Base-by-base conservation (phyloP, 1,139 yeast species). In the Yamadazyma epiphylla region DNA sequence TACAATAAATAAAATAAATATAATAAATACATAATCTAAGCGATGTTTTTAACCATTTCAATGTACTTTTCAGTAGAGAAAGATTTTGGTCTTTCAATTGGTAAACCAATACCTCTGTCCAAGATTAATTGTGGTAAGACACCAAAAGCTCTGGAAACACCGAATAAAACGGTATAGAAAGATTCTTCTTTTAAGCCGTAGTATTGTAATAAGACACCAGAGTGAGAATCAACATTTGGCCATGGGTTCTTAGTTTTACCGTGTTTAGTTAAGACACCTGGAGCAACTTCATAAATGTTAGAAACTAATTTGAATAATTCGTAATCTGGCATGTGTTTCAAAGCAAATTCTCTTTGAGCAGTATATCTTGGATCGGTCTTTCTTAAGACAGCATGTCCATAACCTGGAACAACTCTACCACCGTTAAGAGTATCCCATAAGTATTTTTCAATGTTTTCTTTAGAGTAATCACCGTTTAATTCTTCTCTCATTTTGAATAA, bases 161-260 rank as follows among this genome's bases (percentile, higher is more conserved):
- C 98, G 64, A 91, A 91, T 59, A 89, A 77, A 33, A 91, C 98
- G 35, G 98, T 91, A 80, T 91, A 91, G 85, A 87, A 91, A 35
- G 94, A 80, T 53, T 88, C 85, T 73, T 91, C 95, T 41, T 85
- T 84, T 66, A 91, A 77, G 48, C 97, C 97, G 73, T 89, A 91
- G 79, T 91, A 88, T 70, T 89, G 95, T 71, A 91, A 80, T 53
- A 91, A 71, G 48, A 89, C 95, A 71, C 97, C 97, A 33, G 96
- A 88, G 70, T 87, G 95, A 37, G 96, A 86, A 69, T 89, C 97
- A 51, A 89, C 97, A 65, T 89, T 89, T 66, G 97, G 97, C 91
- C 91, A 88, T 70, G 96, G 96, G 79, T 88, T 89, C 80, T 87
- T 86, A 58, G 96, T 88, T 79, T 89, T 89, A 66, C 97, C 97